phyloP scores from a whole-genome alignment of 1,139 yeast genomes.

The Yamadazyma triangularis region DNA sequence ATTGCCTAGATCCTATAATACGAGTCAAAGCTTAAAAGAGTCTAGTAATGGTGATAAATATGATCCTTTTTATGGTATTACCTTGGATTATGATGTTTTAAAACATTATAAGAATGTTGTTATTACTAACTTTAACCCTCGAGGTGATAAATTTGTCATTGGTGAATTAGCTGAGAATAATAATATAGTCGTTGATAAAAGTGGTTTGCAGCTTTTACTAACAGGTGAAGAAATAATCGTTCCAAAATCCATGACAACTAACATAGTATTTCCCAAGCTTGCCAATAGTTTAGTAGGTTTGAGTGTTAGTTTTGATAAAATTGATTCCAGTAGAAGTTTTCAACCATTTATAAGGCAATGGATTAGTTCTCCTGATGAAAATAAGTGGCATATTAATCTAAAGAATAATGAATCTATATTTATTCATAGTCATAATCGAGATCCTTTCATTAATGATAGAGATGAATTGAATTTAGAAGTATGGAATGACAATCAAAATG shows the following conservation, averaged over 20 bases:
- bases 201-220: neutral
- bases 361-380: constrained; percentile 32
- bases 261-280: neutral
- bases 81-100: neutral
- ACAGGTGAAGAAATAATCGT: neutral
- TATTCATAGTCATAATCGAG: constrained; percentile 54
- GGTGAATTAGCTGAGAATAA: neutral
- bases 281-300: neutral
- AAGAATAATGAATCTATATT: neutral
- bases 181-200: neutral
- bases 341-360: constrained; percentile 61
- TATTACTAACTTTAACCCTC: neutral
- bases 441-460: constrained; percentile 55
- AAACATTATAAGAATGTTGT: neutral
- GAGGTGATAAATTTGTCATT: neutral
- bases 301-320: neutral
- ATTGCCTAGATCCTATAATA: constrained; percentile 18
- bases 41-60: constrained; percentile 49
- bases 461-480: constrained; percentile 37
- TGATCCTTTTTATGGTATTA: constrained; percentile 32
- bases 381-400: constrained; percentile 56
- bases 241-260: neutral
- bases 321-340: neutral
- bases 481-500: constrained; percentile 29
- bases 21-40: constrained; percentile 20